A percentile compares a stretch with the other conserved stretches of the same genome.
These are phyloP conservation scores for Cafeteria roenbergensis DNA, from an alignment of 108 stramenopile genomes.

Conservation along the genomic window DNA sequence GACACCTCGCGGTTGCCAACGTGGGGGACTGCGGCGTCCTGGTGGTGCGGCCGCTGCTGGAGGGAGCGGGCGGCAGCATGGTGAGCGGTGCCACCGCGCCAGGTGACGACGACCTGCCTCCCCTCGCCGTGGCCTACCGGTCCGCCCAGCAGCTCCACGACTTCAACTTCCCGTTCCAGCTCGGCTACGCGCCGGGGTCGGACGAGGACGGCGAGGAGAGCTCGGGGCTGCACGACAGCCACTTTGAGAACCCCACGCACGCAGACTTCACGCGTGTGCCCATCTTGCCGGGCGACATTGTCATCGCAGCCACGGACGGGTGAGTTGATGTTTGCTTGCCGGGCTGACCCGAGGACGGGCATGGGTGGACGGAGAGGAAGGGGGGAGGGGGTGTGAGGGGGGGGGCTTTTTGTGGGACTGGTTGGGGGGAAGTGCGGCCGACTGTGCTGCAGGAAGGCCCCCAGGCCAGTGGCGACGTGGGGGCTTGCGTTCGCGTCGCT, in stretches of 20 bases:
- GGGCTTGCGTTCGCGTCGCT: too few species aligned
- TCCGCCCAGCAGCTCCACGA: slow-evolving; percentile 40
- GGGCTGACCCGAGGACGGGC: too few species aligned
- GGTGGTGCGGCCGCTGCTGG: slow-evolving; percentile 30
- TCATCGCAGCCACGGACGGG: slow-evolving; percentile 46
- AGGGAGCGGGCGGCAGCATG: slow-evolving; percentile 18
- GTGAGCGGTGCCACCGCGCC: slow-evolving; percentile 23
- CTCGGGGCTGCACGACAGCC: slow-evolving; percentile 2
- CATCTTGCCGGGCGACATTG: slow-evolving; percentile 38
- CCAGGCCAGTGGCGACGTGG: too few species aligned
- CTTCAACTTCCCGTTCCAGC: slow-evolving; percentile 44
- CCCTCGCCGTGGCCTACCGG: slow-evolving; percentile 35
- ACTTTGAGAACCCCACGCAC: slow-evolving; percentile 39
- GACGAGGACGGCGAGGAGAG: background rate
- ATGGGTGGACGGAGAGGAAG: too few species aligned
- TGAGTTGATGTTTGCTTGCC: too few species aligned
- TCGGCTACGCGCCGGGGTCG: slow-evolving; percentile 16
- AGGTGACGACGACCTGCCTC: too few species aligned
- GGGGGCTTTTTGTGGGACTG: too few species aligned
- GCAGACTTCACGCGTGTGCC: slow-evolving; percentile 43
- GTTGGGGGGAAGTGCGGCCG: too few species aligned
- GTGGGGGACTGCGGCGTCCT: slow-evolving; percentile 39
- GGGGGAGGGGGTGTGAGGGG: too few species aligned
- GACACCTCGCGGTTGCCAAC: slow-evolving; percentile 36
- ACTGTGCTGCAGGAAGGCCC: too few species aligned